Conservation (phyloP, 1,139 yeast genomes). For the Petasospora rhodanensis region DNA sequence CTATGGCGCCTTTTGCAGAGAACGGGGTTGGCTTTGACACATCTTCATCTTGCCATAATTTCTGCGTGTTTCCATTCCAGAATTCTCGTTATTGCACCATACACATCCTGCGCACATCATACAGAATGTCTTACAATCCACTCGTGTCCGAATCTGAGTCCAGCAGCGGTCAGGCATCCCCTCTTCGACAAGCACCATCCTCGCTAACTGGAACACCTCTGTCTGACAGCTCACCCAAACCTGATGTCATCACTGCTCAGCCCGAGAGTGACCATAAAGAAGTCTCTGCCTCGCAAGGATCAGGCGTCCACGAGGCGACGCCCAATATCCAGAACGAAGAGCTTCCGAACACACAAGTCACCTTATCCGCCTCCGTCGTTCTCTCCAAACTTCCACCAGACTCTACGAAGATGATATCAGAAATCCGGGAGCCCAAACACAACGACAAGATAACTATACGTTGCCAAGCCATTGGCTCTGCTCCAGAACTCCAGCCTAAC, state of each 20-base stretch:
- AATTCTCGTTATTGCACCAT: no score
- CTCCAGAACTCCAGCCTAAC: conserved; percentile 44
- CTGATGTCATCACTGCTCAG: background rate
- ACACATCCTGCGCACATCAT: background rate
- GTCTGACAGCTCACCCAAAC: conserved; percentile 4
- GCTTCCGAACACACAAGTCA: conserved; percentile 16
- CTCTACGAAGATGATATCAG: conserved; percentile 11
- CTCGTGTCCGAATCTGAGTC: conserved; percentile 27
- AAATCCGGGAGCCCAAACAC: conserved; percentile 8
- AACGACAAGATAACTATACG: conserved; percentile 28
- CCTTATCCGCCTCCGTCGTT: conserved; percentile 19
- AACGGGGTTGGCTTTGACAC: no score
- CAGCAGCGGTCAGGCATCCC: conserved; percentile 16
- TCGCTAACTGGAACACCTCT: conserved; percentile 3
- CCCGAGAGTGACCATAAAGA: no score
- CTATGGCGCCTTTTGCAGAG: no score
- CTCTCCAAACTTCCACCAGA: conserved; percentile 17
- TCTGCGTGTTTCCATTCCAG: no score
- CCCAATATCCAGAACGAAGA: conserved; percentile 17
- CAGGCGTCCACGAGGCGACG: conserved; percentile 1
- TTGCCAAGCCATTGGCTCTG: conserved; percentile 57
- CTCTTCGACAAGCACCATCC: background rate
- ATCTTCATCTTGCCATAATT: no score
- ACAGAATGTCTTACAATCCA: conserved; percentile 31
- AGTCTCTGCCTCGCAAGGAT: background rate